Evolutionary conservation across 2,329 filamentous ascomycete genomes (phyloP).

Genomic region (Plenodomus tracheiphilus): DNA sequence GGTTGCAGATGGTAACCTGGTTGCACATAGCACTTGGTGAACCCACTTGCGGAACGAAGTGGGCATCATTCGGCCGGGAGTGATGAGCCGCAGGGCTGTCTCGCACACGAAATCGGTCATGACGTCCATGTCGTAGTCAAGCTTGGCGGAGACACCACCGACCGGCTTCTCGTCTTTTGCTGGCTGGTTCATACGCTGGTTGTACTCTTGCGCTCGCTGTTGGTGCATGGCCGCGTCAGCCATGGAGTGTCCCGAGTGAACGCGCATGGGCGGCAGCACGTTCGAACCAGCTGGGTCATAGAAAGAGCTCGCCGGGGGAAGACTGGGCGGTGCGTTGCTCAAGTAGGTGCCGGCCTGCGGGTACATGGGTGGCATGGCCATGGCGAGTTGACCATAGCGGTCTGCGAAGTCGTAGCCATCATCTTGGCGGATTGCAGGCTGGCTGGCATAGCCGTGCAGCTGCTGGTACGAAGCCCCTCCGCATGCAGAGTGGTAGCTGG

Average conservation of each 20-base stretch:
- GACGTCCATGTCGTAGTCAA: conserved; percentile 95
- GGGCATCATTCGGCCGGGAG: conserved; percentile 64
- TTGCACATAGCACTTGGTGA: conserved; percentile 85
- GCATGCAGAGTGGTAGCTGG: conserved; percentile 49
- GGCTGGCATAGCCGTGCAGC: conserved; percentile 49
- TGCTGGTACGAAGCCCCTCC: conserved; percentile 52
- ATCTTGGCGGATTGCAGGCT: conserved; percentile 48
- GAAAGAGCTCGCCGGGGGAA: conserved; percentile 43
- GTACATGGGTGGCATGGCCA: conserved; percentile 46
- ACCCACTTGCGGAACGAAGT: conserved; percentile 89
- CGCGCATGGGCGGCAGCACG: conserved; percentile 53
- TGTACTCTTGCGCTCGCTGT: conserved; percentile 47
- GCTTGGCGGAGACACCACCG: conserved; percentile 87
- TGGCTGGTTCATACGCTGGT: conserved; percentile 44
- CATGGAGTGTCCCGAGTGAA: conserved; percentile 44
- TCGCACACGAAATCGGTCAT: conserved; percentile 96
- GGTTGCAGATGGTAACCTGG: conserved; percentile 84
- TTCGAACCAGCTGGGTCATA: conserved; percentile 52
- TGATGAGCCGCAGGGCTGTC: conserved; percentile 76
- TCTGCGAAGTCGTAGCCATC: conserved; percentile 52
- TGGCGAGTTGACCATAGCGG: conserved; percentile 50
- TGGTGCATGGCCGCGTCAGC: conserved; percentile 43
- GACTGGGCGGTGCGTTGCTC: conserved; percentile 40
- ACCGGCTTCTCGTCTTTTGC: conserved; percentile 67
- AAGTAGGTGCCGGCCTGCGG: conserved; percentile 46